Evolutionary conservation across 2,329 filamentous ascomycete genomes (phyloP), one percentile per base, ranked within the genome.

Genomic region (Curvularia sp.): DNA sequence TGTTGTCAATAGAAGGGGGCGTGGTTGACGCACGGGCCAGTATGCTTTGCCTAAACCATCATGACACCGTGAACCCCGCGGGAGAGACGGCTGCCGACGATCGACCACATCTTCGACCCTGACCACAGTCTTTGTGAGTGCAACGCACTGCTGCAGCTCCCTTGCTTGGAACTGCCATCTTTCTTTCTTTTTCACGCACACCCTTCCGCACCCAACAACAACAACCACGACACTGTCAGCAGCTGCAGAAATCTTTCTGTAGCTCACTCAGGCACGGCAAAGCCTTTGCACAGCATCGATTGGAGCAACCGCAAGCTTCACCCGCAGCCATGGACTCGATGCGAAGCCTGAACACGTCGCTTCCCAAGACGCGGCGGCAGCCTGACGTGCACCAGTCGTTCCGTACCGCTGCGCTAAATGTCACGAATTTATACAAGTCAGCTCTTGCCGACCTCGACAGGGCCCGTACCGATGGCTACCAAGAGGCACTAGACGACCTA

Each of bases 371-470:
- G 13, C 66, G 70, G 50, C 66, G 65, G 48, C 76, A 79, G 64
- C 77, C 70, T 44, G 75, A 82, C 73, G 87, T 97, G 48, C 87
- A 97, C 57, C 89, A 94, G 68, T 89, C 92, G 58, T 99, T 99
- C 84, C 95, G 93, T 77, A 88, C 90, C 15, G 95, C 95, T 33
- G 95, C 95, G 20, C 84, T 97, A 33, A 96, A 93, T 5, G 93
- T 98, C 55, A 98, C 95, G 48, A 97, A 96, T 72, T 88, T 99
- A 13, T 98, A 98, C 82, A 97, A 97, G 79, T 93, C 89, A 39
- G 94, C 94, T 3, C 89, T 91, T 12, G 84, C 88, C 31, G 90
- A 91, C 49, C 89, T 95, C 75, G 84, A 89, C 49, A 88, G 89
- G 70, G 88, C 92, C 47, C 88, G 91, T 49, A 81, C 86, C 50